Evolutionary conservation across 805 yeast genomes (phyloP).

Genomic region (Candida andamanensis): DNA sequence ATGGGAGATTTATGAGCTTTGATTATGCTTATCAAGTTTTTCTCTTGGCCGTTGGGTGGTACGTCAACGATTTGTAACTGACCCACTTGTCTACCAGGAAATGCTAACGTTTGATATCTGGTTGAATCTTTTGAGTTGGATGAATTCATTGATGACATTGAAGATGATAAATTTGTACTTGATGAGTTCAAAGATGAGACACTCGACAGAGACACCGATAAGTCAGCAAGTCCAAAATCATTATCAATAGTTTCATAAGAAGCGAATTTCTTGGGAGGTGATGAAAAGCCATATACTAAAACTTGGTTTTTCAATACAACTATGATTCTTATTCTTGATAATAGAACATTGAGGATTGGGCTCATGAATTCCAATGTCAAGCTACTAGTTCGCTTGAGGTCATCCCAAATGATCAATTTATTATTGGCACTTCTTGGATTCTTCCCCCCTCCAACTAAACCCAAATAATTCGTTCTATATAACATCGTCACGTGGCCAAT

Average conservation of each 20-base stretch:
- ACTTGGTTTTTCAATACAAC: conserved; percentile 66
- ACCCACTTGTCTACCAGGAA: conserved; percentile 72
- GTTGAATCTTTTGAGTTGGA: conserved; percentile 10
- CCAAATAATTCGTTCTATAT: conserved; percentile 85
- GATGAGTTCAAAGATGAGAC: conserved; percentile 5
- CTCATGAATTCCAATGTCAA: conserved; percentile 69
- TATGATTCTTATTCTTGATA: conserved; percentile 72
- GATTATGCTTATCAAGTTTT: conserved; percentile 60
- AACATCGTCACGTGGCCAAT: conserved; percentile 78
- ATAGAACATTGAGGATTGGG: conserved; percentile 66
- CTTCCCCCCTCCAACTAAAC: conserved; percentile 85
- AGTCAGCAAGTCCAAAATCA: conserved; percentile 58
- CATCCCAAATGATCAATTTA: conserved; percentile 89
- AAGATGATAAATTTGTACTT: conserved; percentile 7
- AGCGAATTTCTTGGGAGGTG: conserved; percentile 67
- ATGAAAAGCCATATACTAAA: conserved; percentile 71
- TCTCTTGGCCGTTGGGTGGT: conserved; percentile 57
- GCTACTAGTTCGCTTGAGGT: conserved; percentile 69
- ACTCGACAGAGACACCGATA: conserved; percentile 25
- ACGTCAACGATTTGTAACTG: conserved; percentile 78
- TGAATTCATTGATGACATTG: conserved; percentile 2
- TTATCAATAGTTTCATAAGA: conserved; percentile 63
- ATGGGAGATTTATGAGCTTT: conserved; percentile 72
- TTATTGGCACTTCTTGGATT: conserved; percentile 74
- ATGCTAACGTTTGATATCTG: conserved; percentile 55